phyloP scores from a whole-genome alignment of 805 yeast species.

The Pichia exigua region DNA sequence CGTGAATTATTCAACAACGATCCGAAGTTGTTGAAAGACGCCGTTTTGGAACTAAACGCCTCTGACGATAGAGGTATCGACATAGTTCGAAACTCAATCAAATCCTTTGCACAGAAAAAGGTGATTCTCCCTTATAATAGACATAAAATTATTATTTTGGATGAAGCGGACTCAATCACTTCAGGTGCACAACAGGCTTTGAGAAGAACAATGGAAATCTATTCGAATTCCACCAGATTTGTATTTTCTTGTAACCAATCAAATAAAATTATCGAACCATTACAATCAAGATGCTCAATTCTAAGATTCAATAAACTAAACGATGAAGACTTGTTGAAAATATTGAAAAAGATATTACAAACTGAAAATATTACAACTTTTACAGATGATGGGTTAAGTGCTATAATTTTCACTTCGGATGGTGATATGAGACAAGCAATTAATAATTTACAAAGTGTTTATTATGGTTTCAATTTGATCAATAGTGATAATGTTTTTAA shows the following conservation, averaged over 20 bases:
- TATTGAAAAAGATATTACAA: constrained; percentile 64
- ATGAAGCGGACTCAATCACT: constrained; percentile 98
- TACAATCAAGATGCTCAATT: constrained; percentile 95
- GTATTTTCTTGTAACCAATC: constrained; percentile 98
- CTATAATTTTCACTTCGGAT: constrained; percentile 89
- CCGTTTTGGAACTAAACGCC: constrained; percentile 89
- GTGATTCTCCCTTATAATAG: constrained; percentile 81
- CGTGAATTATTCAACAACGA: constrained; percentile 68
- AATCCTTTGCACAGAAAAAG: constrained; percentile 92
- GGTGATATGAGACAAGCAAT: constrained; percentile 99
- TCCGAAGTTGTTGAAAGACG: constrained; percentile 39
- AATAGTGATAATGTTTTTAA: constrained; percentile 88
- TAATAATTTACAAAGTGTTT: constrained; percentile 88
- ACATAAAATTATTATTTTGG: constrained; percentile 87
- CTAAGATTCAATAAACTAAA: constrained; percentile 72
- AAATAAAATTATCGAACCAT: constrained; percentile 90
- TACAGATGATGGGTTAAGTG: constrained; percentile 85
- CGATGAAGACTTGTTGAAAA: constrained; percentile 76
- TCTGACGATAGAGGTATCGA: constrained; percentile 97
- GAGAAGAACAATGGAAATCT: constrained; percentile 91
- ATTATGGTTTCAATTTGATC: constrained; percentile 89
- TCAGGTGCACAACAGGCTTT: constrained; percentile 93
- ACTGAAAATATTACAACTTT: constrained; percentile 60
- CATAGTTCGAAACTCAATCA: constrained; percentile 87
- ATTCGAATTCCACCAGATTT: constrained; percentile 91